Evolutionary conservation across 139 green algal species (phyloP), one percentile per base, ranked within the genome.

Genomic region (Yamagishiella unicocca): DNA sequence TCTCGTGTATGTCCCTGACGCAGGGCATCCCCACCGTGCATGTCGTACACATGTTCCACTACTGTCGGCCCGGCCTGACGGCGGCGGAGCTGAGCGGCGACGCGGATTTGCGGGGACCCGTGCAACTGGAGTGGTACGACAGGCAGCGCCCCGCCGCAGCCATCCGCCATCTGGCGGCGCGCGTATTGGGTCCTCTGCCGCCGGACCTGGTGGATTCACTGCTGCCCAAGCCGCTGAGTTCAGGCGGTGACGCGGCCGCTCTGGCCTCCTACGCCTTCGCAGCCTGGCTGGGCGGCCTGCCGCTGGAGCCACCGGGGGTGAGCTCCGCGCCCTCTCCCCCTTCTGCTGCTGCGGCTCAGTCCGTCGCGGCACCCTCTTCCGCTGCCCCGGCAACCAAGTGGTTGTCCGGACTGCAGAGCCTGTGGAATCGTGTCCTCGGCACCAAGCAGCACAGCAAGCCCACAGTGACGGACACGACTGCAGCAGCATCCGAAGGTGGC

Each of bases 231-330:
- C 46, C 29, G 31, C 33, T 64, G 45, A 29, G 64, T 72, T 8
- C 27, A 19, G 55, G 21, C 55, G 71, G 42, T 27, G 71, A 29
- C 0, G 40, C 10, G 10, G 31, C 46, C 21, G 75, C n/a, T 4
- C 33, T 68, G 31, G 75, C 50, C 17, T 70, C 46, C 24, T 50
- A 82, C 46, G 25, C 31, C 50, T 82, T 82, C 46, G 50, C 75
- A 8, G 50, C 46, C 21, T 82, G 75, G 75, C 33, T 82, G 75
- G 75, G 33, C 2, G 50, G 75, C 1, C 75, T 82, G 75, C 75
- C 75, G 75, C 50, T 70, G 75, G 31, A 45, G 22, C n/a, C n/a
- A n/a, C n/a, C n/a, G n/a, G n/a, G n/a, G n/a, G n/a, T n/a, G n/a
- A n/a, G n/a, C n/a, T n/a, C n/a, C n/a, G n/a, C n/a, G n/a, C n/a